A percentile compares a stretch with the other conserved stretches of the same genome.
Conservation (phyloP, 2,329 filamentous ascomycete genomes). For the Microcyclospora tardicrescens region DNA sequence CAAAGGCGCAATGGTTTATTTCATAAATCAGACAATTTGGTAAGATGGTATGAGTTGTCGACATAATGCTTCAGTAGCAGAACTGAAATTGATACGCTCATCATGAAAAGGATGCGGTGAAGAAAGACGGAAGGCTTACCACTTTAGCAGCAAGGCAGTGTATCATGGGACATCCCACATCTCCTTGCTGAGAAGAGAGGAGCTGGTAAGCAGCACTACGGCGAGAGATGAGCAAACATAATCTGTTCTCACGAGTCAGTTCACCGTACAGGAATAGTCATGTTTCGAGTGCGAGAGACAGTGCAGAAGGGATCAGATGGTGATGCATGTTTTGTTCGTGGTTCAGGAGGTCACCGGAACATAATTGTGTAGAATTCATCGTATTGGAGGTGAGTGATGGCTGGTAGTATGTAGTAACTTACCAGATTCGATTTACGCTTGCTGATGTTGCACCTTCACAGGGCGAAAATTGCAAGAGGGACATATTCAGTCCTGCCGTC, state of each 20-base stretch:
- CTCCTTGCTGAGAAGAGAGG: too few relatives aligned
- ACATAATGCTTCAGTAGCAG: conserved; percentile 27
- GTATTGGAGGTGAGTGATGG: too few relatives aligned
- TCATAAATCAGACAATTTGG: conserved; percentile 24
- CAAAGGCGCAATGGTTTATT: conserved; percentile 1
- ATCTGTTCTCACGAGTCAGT: conserved; percentile 2
- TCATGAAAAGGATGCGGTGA: conserved; percentile 15
- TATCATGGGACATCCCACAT: too few relatives aligned
- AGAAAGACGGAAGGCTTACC: not conserved
- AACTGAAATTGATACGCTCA: conserved; percentile 30
- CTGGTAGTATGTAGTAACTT: too few relatives aligned
- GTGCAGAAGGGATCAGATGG: conserved; percentile 23
- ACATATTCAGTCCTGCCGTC: too few relatives aligned
- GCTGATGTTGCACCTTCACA: too few relatives aligned
- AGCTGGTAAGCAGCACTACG: too few relatives aligned
- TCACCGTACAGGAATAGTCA: not conserved
- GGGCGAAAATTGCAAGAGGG: too few relatives aligned
- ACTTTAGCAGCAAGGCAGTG: too few relatives aligned
- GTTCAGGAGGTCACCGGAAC: conserved; percentile 26
- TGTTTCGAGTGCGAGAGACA: not conserved
- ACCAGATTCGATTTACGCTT: too few relatives aligned
- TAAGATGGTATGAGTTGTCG: conserved; percentile 25
- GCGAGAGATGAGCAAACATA: too few relatives aligned
- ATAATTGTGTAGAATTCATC: conserved; percentile 22
- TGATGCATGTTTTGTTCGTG: conserved; percentile 30